Percentiles rank a stretch among this genome's conserved stretches.
phyloP scores from a whole-genome alignment of 805 yeast genomes.

The Phaffomyces thermotolerans region DNA sequence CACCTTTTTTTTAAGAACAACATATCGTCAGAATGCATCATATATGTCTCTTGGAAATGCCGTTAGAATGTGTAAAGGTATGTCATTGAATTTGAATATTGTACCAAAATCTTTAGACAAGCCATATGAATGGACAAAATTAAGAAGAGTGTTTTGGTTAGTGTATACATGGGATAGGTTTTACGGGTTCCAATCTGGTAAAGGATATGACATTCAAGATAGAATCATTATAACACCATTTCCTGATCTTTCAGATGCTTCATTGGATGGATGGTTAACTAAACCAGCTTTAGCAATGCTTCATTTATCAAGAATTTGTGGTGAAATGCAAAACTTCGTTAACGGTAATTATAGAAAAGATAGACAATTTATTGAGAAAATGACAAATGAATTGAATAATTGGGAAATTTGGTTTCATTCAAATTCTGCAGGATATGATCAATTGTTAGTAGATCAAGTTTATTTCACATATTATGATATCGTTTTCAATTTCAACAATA shows the following conservation, averaged over 20 bases:
- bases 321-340: conserved; percentile 27
- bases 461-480: conserved; percentile 18
- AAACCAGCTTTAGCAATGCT: conserved; percentile 39
- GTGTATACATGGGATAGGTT: conserved; percentile 48
- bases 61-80: conserved; percentile 35
- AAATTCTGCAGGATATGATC: conserved; percentile 13
- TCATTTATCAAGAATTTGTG: conserved; percentile 35
- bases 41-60: conserved; percentile 37
- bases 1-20: conserved; percentile 35
- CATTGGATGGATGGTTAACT: conserved; percentile 38
- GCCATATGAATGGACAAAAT: conserved; percentile 36
- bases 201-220: conserved; percentile 31
- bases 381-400: conserved; percentile 11
- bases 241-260: conserved; percentile 18
- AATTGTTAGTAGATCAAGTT: conserved; percentile 14
- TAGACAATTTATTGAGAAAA: conserved; percentile 16
- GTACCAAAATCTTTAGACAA: conserved; percentile 21
- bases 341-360: conserved; percentile 8
- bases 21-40: conserved; percentile 38
- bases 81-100: conserved; percentile 33
- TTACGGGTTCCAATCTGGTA: conserved; percentile 46
- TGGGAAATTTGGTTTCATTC: conserved; percentile 16
- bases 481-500: conserved; percentile 13
- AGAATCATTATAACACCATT: conserved; percentile 29
- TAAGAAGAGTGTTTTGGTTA: conserved; percentile 47